Conservation (phyloP, 2,329 filamentous ascomycete genomes). For the Parafenestella ontariensis region DNA sequence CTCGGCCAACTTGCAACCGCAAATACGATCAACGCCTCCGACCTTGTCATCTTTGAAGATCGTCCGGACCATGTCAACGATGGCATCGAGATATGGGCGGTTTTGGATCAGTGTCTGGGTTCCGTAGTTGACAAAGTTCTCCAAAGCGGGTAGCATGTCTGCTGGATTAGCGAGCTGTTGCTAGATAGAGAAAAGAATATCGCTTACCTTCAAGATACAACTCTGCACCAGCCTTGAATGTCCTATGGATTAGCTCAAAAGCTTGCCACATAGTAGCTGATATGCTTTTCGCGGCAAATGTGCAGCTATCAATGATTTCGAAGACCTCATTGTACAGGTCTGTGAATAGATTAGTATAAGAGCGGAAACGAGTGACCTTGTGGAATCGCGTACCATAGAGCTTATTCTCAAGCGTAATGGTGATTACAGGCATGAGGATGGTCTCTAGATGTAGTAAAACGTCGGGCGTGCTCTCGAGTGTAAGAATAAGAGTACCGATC, state of each 20-base stretch:
- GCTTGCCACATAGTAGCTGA: conserved; percentile 98
- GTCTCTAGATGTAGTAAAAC: conserved; percentile 93
- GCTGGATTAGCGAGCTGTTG: conserved; percentile 7
- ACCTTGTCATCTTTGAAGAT: conserved; percentile 95
- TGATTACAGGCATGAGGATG: conserved; percentile 96
- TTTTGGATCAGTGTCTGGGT: conserved; percentile 80
- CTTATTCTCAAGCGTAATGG: conserved; percentile 95
- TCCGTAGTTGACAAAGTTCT: conserved; percentile 97
- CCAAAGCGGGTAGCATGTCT: conserved; percentile 96
- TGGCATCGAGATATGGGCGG: conserved; percentile 82
- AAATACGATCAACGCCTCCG: conserved; percentile 91
- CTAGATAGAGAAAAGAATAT: neutral
- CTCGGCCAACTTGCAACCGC: conserved; percentile 96
- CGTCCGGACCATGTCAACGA: conserved; percentile 92
- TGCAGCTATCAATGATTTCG: conserved; percentile 99
- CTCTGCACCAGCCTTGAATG: conserved; percentile 96
- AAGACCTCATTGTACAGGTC: conserved; percentile 98
- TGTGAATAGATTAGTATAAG: conserved; percentile 44
- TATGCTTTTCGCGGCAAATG: conserved; percentile 94
- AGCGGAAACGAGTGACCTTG: neutral
- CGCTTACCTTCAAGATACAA: conserved; percentile 79
- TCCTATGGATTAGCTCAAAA: conserved; percentile 94
- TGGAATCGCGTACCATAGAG: conserved; percentile 72
- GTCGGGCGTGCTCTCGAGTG: conserved; percentile 94
- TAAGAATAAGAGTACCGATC: conserved; percentile 95